Percentiles rank a stretch among this genome's conserved stretches.
Evolutionary conservation across 2,329 filamentous ascomycete genomes (phyloP).

Genomic region (Coniochaeta pulveracea): DNA sequence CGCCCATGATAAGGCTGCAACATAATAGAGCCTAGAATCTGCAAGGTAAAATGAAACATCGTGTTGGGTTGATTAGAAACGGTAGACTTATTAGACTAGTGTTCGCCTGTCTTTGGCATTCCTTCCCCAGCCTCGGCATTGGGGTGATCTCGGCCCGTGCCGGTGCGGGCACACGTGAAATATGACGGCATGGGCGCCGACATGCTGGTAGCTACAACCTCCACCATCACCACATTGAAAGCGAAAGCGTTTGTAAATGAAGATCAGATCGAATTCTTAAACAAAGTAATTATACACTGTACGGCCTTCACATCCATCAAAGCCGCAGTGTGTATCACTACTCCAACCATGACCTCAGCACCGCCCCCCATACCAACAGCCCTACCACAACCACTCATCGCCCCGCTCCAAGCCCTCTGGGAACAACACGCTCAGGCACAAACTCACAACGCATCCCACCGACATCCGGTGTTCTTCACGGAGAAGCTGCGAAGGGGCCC

Average conservation of each 20-base stretch:
- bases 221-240: neutral
- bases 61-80: neutral
- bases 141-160: neutral
- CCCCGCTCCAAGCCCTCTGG: constrained; percentile 14
- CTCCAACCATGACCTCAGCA: constrained; percentile 1
- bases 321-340: neutral
- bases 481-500: constrained; percentile 46
- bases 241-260: neutral
- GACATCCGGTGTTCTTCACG: constrained; percentile 71
- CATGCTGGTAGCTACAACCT: neutral
- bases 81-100: neutral
- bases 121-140: neutral
- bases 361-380: constrained; percentile 14
- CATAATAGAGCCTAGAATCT: neutral
- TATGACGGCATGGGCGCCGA: too few relatives aligned
- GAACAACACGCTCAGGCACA: constrained; percentile 11
- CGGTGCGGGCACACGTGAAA: too few relatives aligned
- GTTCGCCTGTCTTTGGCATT: neutral
- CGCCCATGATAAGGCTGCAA: neutral
- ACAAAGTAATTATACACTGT: constrained; percentile 26
- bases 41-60: neutral
- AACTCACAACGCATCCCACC: constrained; percentile 42
- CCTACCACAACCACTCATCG: constrained; percentile 8
- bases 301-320: neutral
- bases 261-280: constrained; percentile 11